Conservation (phyloP, 1,284 basidiomycete species). For the Leccinum angustisporum region DNA sequence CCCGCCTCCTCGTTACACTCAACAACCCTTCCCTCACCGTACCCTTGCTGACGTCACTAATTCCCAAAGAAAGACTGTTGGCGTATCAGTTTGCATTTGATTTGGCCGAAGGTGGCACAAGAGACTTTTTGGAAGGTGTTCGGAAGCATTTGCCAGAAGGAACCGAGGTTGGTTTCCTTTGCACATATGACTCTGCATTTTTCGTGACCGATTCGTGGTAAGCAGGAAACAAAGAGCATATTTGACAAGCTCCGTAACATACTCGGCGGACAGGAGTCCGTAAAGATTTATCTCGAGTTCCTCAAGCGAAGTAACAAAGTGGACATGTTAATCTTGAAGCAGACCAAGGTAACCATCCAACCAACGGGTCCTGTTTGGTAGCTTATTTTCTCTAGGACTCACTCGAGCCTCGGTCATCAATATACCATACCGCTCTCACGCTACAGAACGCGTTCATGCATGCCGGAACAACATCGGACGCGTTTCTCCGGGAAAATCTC, state of each 20-base stretch:
- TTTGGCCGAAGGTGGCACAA: constrained; percentile 87
- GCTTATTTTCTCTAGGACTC: constrained; percentile 57
- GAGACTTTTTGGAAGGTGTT: constrained; percentile 84
- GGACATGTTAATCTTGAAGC: constrained; percentile 87
- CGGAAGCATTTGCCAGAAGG: constrained; percentile 64
- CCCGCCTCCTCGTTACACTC: constrained; percentile 86
- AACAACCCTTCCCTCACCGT: constrained; percentile 76
- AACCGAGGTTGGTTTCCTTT: constrained; percentile 47
- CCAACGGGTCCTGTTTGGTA: neutral
- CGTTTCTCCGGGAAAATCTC: constrained; percentile 90
- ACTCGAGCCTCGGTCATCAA: constrained; percentile 91
- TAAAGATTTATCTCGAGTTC: constrained; percentile 92
- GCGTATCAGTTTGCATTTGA: constrained; percentile 96
- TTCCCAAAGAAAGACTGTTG: constrained; percentile 70
- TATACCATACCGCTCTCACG: constrained; percentile 94
- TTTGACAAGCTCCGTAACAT: constrained; percentile 80
- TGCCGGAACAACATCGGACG: constrained; percentile 90
- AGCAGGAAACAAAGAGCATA: constrained; percentile 56
- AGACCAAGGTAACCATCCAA: constrained; percentile 68
- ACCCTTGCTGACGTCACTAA: constrained; percentile 67
- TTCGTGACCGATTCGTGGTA: constrained; percentile 15
- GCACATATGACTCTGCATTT: neutral
- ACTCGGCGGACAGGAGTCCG: constrained; percentile 84
- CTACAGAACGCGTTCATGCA: constrained; percentile 96
- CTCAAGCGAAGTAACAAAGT: constrained; percentile 91